Evolutionary conservation across 2,329 filamentous ascomycete genomes (phyloP).

Genomic region (Cercospora beticola): DNA sequence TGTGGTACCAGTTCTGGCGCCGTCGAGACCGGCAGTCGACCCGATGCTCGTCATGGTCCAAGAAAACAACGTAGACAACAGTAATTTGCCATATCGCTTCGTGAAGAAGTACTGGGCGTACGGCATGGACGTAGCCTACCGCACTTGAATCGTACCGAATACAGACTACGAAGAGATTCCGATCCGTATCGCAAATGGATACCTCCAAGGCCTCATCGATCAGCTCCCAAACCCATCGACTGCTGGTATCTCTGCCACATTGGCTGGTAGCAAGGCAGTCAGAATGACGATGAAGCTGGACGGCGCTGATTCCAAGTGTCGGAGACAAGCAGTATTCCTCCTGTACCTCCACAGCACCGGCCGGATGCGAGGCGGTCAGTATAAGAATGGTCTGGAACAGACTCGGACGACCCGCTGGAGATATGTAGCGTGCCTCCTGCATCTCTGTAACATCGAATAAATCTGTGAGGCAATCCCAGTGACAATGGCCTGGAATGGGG

Average conservation of each 20-base stretch:
- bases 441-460: not conserved
- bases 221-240: not conserved
- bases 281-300: not conserved
- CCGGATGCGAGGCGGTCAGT: not conserved
- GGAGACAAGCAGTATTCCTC: not conserved
- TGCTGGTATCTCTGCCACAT: not conserved
- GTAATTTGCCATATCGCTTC: not conserved
- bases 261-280: not conserved
- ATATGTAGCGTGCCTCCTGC: not conserved
- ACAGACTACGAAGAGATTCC: not conserved
- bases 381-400: not conserved
- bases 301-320: not conserved
- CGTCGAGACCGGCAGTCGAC: not conserved
- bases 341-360: too few species aligned
- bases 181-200: not conserved
- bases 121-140: not conserved
- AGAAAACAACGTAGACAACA: not conserved
- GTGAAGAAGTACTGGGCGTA: not conserved
- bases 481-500: not conserved
- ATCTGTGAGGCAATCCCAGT: not conserved
- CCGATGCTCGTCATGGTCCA: not conserved
- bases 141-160: not conserved
- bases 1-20: not conserved
- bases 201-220: not conserved
- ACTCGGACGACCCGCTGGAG: not conserved